Evolutionary conservation across 192 early-diverging fungal species (phyloP).

Genomic region (Mortierella alpina): DNA sequence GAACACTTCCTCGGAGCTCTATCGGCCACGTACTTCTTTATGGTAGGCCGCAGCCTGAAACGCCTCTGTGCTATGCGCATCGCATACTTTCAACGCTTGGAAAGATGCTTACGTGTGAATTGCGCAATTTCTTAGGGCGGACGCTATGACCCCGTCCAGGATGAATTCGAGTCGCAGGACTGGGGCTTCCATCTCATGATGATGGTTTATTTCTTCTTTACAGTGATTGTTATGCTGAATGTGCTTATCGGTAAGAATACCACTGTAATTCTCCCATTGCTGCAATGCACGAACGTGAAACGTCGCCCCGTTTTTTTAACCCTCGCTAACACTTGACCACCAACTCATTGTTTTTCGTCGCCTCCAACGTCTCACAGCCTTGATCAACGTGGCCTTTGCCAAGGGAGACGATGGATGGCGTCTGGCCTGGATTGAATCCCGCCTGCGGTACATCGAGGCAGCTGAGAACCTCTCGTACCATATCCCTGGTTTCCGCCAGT

Average conservation of each 20-base stretch:
- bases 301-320: too few species aligned
- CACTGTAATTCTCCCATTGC: too few species aligned
- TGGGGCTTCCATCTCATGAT: conserved; percentile 35
- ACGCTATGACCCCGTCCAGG: conserved; percentile 9
- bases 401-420: conserved; percentile 28
- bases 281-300: too few species aligned
- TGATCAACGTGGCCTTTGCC: conserved; percentile 19
- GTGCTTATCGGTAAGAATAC: conserved; percentile 5
- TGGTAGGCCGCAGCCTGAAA: conserved; percentile 14
- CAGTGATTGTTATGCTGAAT: conserved; percentile 33
- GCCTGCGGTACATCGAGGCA: conserved; percentile 19
- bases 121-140: conserved; percentile 10
- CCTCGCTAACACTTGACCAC: neutral
- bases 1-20: conserved; percentile 18
- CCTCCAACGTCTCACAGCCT: neutral
- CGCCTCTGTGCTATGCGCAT: neutral
- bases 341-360: neutral
- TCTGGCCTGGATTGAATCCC: conserved; percentile 10
- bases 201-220: conserved; percentile 25
- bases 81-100: neutral
- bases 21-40: conserved; percentile 29
- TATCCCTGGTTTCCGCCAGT: conserved; percentile 10
- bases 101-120: neutral
- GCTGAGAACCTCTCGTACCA: conserved; percentile 29
- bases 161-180: neutral